Evolutionary conservation across 2,329 filamentous ascomycete species (phyloP), one percentile per base, ranked within the genome.

Genomic region (Aspergillus sp.): DNA sequence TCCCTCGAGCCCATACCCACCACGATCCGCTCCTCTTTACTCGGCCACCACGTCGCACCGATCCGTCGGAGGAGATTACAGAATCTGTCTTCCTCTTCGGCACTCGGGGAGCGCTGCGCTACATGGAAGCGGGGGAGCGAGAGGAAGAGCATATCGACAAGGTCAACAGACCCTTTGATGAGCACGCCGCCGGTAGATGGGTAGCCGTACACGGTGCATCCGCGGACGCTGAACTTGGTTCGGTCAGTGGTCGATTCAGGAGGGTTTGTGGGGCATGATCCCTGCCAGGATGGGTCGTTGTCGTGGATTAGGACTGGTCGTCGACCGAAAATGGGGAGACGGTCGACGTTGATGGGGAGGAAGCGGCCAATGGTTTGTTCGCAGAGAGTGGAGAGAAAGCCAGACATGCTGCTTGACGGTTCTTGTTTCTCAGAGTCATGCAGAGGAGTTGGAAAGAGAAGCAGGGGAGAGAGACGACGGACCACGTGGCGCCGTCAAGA

Each of bases 191-290:
- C 56, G 48, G 65, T 64, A 0, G 61, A 65, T 23, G 61, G 65
- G 48, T 67, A 67, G 50, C 65, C 63, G 57, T 64, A 67, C 55
- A 65, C 48, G 41, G 53, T 4, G 43, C 65, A 66, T 57, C 59
- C 59, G 41, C 15, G 7, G 30, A n/a, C 30, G 56, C 38, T 15
- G 43, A 67, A 67, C 0, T 6, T 13, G 13, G 61, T 64, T 47
- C 54, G 60, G 59, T 67, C 50, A 48, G 61, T 65, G 22, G 41
- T 65, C 9, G 63, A 60, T 52, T 19, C 23, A 60, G 41, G 50
- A 62, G 56, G 55, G 19, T 34, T 19, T 47, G 8, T 31, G 9
- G 49, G 49, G 31, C 55, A 55, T 50, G 49, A 51, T 19, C 19
- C 19, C 19, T 19, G 19, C 19, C 19, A 1, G 19, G 17, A 30